phyloP scores from a whole-genome alignment of 2,329 filamentous ascomycete species.

The Phoma sp. region DNA sequence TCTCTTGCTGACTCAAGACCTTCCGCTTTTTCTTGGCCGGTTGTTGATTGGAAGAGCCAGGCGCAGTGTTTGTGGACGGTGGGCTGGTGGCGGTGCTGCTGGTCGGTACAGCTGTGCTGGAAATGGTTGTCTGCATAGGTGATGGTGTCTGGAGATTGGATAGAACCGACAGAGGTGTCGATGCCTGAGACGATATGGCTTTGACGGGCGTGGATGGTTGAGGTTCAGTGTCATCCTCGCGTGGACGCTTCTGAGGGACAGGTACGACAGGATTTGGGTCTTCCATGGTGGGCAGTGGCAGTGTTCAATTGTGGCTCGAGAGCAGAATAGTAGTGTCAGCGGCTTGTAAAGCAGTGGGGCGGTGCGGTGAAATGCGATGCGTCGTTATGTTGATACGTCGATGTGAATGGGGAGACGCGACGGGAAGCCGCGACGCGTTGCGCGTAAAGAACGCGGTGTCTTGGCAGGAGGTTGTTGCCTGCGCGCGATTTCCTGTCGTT shows the following conservation, averaged over 20 bases:
- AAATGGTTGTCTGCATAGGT: constrained; percentile 23
- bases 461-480: constrained; percentile 20
- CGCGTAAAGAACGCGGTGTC: constrained; percentile 26
- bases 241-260: constrained; percentile 41
- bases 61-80: constrained; percentile 8
- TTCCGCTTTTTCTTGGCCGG: constrained; percentile 54
- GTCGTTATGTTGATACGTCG: background rate
- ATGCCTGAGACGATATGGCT: constrained; percentile 33
- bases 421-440: constrained; percentile 33
- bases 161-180: constrained; percentile 40
- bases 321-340: background rate
- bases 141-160: constrained; percentile 44
- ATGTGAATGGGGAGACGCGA: constrained; percentile 2
- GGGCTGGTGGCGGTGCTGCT: constrained; percentile 22
- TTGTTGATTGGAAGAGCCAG: constrained; percentile 24
- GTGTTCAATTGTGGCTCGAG: background rate
- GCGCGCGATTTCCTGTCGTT: constrained; percentile 15
- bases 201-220: constrained; percentile 39
- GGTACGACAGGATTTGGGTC: constrained; percentile 28
- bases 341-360: background rate
- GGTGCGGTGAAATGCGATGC: background rate
- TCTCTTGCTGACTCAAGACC: constrained; percentile 53
- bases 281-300: constrained; percentile 32
- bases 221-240: constrained; percentile 37
- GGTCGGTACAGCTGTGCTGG: constrained; percentile 19